Conservation (phyloP, 2,329 filamentous ascomycete genomes). For the Sporothrix mexicana region DNA sequence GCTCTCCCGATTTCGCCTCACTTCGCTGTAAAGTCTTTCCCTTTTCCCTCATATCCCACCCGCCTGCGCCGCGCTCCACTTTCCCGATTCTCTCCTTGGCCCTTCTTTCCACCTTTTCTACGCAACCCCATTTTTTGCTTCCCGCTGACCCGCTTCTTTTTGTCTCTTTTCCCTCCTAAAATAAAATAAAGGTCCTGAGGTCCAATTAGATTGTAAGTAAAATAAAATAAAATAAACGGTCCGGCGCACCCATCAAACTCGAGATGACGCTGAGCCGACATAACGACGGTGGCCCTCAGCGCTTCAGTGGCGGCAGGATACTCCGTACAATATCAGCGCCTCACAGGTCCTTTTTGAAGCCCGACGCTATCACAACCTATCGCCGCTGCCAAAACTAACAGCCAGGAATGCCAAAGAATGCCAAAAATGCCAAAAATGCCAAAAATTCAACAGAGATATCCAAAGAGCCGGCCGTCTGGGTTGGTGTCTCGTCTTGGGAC, state of each 20-base stretch:
- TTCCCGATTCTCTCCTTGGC: constrained; percentile 22
- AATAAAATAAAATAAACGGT: constrained; percentile 17
- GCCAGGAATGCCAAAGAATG: too few species aligned
- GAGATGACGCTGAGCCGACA: neutral
- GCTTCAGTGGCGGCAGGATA: neutral
- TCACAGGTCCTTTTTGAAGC: neutral
- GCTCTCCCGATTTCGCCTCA: constrained; percentile 19
- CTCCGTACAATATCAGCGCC: neutral
- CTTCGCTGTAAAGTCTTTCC: neutral
- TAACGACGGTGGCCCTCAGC: neutral
- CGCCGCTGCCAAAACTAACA: constrained; percentile 6
- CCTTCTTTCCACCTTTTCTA: neutral
- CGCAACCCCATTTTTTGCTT: constrained; percentile 19
- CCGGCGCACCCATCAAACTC: neutral
- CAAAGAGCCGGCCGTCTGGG: constrained; percentile 21
- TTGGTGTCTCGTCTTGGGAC: constrained; percentile 15
- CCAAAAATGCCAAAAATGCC: too few species aligned
- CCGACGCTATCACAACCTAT: constrained; percentile 13
- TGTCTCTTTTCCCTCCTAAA: neutral
- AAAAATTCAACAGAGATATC: neutral
- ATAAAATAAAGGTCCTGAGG: constrained; percentile 1
- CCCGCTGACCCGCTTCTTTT: constrained; percentile 31
- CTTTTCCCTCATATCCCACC: constrained; percentile 16
- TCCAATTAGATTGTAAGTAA: neutral
- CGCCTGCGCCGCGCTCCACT: neutral